Percentiles rank a stretch among this genome's conserved stretches.
Evolutionary conservation across 2,329 filamentous ascomycete species (phyloP).

Genomic region (Nectriaceae sp.): DNA sequence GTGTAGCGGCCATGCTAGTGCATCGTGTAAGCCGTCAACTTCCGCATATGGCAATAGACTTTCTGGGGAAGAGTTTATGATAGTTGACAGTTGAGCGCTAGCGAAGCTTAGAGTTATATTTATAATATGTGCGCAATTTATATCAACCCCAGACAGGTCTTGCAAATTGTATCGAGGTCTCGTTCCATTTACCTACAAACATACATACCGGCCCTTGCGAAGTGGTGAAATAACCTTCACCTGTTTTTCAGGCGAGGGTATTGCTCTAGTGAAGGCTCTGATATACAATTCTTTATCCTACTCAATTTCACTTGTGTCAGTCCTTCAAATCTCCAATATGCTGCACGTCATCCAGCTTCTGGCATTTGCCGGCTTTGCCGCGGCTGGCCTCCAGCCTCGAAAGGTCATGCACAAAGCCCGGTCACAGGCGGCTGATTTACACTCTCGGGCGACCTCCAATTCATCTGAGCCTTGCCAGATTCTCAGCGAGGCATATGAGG

Average conservation of each 20-base stretch:
- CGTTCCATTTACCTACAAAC: neutral
- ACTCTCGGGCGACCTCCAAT: too few species aligned
- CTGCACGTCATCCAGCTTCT: neutral
- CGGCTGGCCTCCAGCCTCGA: neutral
- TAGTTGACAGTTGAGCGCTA: too few species aligned
- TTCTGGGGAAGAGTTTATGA: neutral
- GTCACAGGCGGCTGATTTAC: too few species aligned
- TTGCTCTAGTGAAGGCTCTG: neutral
- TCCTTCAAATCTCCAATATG: neutral
- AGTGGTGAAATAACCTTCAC: neutral
- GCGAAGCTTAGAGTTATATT: too few species aligned
- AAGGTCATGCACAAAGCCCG: neutral
- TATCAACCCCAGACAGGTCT: too few species aligned
- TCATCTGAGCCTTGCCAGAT: slow-evolving; percentile 22
- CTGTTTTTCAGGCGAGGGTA: neutral
- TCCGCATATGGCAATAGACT: neutral
- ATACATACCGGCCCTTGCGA: too few species aligned
- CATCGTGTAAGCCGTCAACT: neutral
- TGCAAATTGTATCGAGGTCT: neutral
- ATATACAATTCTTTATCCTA: neutral
- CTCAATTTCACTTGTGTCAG: neutral
- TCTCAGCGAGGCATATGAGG: slow-evolving; percentile 18
- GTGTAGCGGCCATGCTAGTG: too few species aligned
- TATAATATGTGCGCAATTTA: too few species aligned
- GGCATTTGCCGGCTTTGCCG: neutral